Base-by-base conservation (phyloP, 2,329 filamentous ascomycete genomes). In the Hortaea werneckii region DNA sequence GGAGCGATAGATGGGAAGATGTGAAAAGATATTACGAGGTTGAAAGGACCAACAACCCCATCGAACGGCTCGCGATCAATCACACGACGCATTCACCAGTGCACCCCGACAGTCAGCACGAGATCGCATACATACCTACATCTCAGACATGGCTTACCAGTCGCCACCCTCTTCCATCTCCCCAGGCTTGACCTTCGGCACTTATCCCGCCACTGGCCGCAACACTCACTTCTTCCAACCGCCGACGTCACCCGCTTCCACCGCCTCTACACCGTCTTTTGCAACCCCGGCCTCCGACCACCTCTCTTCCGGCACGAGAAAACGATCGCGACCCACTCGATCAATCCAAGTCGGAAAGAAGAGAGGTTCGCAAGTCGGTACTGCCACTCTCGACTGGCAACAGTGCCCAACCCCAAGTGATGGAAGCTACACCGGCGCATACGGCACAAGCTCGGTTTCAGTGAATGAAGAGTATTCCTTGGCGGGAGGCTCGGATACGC, bases 401-500 rank as follows among this genome's bases (percentile, higher is more conserved):
- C 54, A 54, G 44, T 54, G 35, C 47, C 43, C 49, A 10, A 58
- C 53, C 20, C 53, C 53, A 6, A 50, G 50, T 46, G 53, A 58
- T 42, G 43, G 38, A n/a, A 42, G 52, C 12, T 56, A 54, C 42
- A 44, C 38, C 11, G 53, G 50, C 42, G 49, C 37, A 11, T 43
- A 11, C 29, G 46, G 38, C 26, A 47, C 69, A 58, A 45, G 48
- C 44, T 72, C 71, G 28, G 67, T 67, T 3, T 65, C 74, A 42
- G 72, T 74, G 10, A 74, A 76, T 57, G 72, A 75, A 41, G 65
- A 64, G 51, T 77, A 77, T 58, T 60, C 62, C 13, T 61, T 76
- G 4, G 72, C 71, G 34, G 71, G 70, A 35, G 74, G 73, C 1
- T 61, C 73, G 56, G 73, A 76, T 47, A 70, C 66, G 7, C 70